Evolutionary conservation across 352 stramenopile genomes (phyloP), one percentile per base, ranked within the genome.

Genomic region (Plasmopara halstedii): DNA sequence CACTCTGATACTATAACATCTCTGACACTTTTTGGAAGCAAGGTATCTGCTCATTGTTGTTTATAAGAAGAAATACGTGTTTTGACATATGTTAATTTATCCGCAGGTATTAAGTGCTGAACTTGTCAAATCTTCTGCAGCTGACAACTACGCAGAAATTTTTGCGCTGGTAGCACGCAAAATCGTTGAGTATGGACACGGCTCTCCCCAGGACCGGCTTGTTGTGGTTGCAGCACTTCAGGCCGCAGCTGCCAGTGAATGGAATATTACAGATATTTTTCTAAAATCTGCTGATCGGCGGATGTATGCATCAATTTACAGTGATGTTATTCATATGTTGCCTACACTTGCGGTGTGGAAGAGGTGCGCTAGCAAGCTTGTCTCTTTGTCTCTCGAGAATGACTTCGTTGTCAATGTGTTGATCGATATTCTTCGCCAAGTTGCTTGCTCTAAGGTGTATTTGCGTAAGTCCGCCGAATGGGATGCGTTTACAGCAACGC

Each of bases 291-390:
- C 27, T 31, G 29, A 68, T 33, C 50, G 45, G 21, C 39, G 50
- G 21, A 33, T 62, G 10, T 77, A 74, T 39, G 56, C 56, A 1
- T 29, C 52, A 22, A 58, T 86, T 20, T 56, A 73, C 37, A 67
- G 56, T 13, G 61, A 86, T 9, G 58, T 88, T 4, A 46, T 82
- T 14, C 35, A 41, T 22, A 70, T 72, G 17, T 69, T 88, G 21
- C 42, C 67, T 20, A 53, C 46, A 36, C 45, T 53, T 47, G 40
- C 26, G 2, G 48, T 86, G 6, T 85, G 76, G 76, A 67, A 50
- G 26, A 42, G 69, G 20, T 56, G 52, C 14, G 63, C 61, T 8
- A 53, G 19, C 0, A 21, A 57, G 3, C 44, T 70, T 27, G 36
- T 82, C 4, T 51, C 57, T 18, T 49, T 57, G n/a, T 68, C 65